Evolutionary conservation across 768 basidiomycete genomes (phyloP), one percentile per base, ranked within the genome.

Genomic region (Leccinum arenicola): DNA sequence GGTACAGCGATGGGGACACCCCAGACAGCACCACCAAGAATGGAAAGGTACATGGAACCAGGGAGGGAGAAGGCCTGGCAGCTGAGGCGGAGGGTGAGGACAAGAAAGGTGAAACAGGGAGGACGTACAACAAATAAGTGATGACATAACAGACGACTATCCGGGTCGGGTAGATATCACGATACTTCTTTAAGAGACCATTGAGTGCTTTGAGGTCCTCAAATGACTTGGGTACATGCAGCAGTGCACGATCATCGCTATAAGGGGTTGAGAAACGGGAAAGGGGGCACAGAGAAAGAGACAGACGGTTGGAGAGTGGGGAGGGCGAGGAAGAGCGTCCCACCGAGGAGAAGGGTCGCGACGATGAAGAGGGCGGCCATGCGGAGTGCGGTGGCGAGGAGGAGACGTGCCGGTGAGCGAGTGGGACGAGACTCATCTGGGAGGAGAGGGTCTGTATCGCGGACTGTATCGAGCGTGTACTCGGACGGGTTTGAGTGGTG

Each of bases 31-130:
- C 96, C 96, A 19, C 91, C 95, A 12, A 98, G 85, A 67, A 98
- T 97, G 55, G 94, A 94, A 51, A 98, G 84, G 70, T 98, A 98
- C 95, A 98, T 96, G 47, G 94, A 96, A 1, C 95, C 95, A 0
- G 96, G 95, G 14, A 98, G 82, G 7, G 95, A 95, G 75, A 98
- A 98, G 0, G 94, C 93, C 79, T 98, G 95, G 7, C 98, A 80
- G 75, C 95, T 96, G 68, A 21, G 25, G 21, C 54, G 21, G 59
- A 45, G 47, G 49, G 62, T 64, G 57, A 68, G 57, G n/a, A 35
- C 31, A 23, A 29, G 54, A 15, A 4, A 15, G 23, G 51, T 25
- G n/a, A 48, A 50, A 52, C 35, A 62, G 10, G 62, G 56, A 35
- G 54, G 43, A 82, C 93, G 62, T 65, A 95, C 95, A 97, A 98